Base-by-base conservation (phyloP, 164 flowering plant species). In the Macadamia integrifolia region DNA sequence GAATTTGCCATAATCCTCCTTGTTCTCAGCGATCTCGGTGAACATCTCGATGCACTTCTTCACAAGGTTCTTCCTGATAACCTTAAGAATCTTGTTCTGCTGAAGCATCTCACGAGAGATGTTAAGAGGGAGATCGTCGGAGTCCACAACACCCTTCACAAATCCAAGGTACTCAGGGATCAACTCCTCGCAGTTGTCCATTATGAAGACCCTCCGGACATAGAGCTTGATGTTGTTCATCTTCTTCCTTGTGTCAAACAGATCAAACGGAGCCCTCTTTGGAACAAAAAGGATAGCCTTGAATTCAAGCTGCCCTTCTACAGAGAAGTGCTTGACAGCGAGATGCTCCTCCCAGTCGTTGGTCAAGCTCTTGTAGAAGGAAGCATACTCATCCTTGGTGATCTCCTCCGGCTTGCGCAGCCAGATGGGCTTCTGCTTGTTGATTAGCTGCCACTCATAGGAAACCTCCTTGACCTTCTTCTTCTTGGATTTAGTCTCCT, bases 381-480 rank as follows among this genome's bases (percentile, higher is more conserved):
- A 35, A 35, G 40, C 40, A 35, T 35, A 35, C 40, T 35, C 40
- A 35, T 35, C 40, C 40, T 35, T 35, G 40, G 40, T 73, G 23
- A 79, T 79, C 71, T 79, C 81, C 64, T 79, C 79, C 1, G 81
- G 77, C 79, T 79, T 79, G 66, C 81, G 70, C 79, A 79, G 64
- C 81, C 81, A 79, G 64, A 79, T 79, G n/a, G 79, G 81, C 59
- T 79, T 79, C 65, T 79, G 81, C 75, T 79, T 79, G 79, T 79
- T 79, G 30, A 76, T 61, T 61, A 79, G 29, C 9, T 74, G 18
- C 81, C 81, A 79, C 62, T 75, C 81, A 58, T 78, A 71, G 13
- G 76, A 72, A 13, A 78, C 81, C 13, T 78, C 81, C 74, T 75
- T 76, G 9, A 78, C 68, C 67, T 78, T 78, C 81, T 78, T 78